phyloP scores from a whole-genome alignment of 2,329 filamentous ascomycete species.

The Byssothecium circinans region DNA sequence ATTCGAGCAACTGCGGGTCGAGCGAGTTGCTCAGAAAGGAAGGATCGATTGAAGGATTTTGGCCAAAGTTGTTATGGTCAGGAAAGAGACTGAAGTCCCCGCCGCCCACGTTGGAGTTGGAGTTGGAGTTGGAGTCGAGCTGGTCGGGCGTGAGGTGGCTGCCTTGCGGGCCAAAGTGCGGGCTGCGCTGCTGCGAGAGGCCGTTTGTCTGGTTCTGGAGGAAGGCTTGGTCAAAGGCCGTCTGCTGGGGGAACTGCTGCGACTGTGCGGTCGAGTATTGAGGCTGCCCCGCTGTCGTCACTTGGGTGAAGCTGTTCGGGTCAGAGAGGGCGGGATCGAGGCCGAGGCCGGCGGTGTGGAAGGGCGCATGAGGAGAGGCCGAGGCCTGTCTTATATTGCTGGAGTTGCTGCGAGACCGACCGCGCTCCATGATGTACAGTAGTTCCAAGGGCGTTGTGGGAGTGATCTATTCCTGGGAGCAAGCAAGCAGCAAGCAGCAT shows the following conservation, averaged over 20 bases:
- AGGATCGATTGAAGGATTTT: conserved; percentile 61
- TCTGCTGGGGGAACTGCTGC: conserved; percentile 47
- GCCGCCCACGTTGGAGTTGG: conserved; percentile 19
- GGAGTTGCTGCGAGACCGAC: conserved; percentile 64
- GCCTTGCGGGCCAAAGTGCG: conserved; percentile 44
- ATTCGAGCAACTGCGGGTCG: conserved; percentile 47
- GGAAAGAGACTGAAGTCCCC: conserved; percentile 21
- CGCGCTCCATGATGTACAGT: conserved; percentile 54
- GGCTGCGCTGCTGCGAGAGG: conserved; percentile 49
- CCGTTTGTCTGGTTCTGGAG: conserved; percentile 42
- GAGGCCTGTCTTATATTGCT: conserved; percentile 70
- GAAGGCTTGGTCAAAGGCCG: conserved; percentile 47
- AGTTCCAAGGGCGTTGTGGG: too few species aligned
- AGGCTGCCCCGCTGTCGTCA: conserved; percentile 47
- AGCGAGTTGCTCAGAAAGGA: conserved; percentile 58
- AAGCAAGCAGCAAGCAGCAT: too few species aligned
- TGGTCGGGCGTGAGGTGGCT: conserved; percentile 38
- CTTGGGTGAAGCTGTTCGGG: conserved; percentile 32
- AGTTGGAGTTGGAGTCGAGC: too few species aligned
- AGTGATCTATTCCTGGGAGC: too few species aligned
- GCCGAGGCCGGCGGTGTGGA: conserved; percentile 58
- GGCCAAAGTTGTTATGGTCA: conserved; percentile 39
- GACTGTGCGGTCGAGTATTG: too few species aligned
- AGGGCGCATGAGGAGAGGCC: conserved; percentile 60
- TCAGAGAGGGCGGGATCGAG: conserved; percentile 50